Evolutionary conservation across 2,329 filamentous ascomycete species (phyloP), one percentile per base, ranked within the genome.

Genomic region (Aureobasidium namibiae): DNA sequence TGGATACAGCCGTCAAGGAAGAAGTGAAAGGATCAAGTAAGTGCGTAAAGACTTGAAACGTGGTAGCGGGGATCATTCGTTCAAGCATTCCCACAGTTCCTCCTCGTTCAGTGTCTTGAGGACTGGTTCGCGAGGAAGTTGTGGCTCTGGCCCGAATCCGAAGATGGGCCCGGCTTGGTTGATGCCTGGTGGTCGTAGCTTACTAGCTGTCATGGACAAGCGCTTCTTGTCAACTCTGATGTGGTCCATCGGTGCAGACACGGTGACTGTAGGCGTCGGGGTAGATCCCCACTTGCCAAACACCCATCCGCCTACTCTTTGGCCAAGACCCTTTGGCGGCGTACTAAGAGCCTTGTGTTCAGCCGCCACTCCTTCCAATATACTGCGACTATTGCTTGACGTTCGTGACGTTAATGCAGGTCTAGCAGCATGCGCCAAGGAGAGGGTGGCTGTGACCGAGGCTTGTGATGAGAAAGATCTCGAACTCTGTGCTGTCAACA

Each of bases 121-220:
- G 16, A 81, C 79, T 11, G 88, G 80, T 61, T 80, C 80, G 36
- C 79, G 77, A 2, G 82, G 80, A 1, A 82, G 36, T 71, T 77
- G 70, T 73, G 81, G 67, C 71, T 82, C 71, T 73, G 81, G 67
- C 73, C 83, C 78, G 63, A 92, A 87, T 0, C 89, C 89, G 0
- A 87, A 83, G 44, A 94, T 86, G 0, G 83, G 79, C 0, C 89
- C 89, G 1, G 82, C 80, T 68, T 92, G 89, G 67, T 94, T 94
- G 68, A 94, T 90, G 0, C 89, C 89, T 1, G 88, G 82, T 4
- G 81, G 73, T 44, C 89, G 78, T 44, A 75, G 59, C 13, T 53
- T 45, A 39, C n/a, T 39, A 1, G 56, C 34, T 39, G 34, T 31
- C 4, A 24, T 50, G n/a, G 44, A 41, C 42, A 33, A 9, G 18